Conservation (phyloP, 805 yeast genomes). For the Monosporozyma aerobia region DNA sequence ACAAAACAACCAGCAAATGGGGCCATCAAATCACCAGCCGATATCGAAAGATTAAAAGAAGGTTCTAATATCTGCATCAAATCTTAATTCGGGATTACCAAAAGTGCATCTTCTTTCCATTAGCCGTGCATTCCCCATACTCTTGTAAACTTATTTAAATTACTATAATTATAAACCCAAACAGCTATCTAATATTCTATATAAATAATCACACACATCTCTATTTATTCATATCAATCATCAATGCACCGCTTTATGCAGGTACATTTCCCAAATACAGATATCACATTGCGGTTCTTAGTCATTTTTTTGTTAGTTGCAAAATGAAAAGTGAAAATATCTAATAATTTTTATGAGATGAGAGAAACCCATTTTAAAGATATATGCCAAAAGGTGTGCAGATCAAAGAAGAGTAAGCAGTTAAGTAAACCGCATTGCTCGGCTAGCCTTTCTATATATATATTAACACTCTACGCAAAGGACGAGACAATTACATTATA, state of each 20-base stretch:
- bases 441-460: too few relatives aligned
- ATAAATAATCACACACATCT: neutral
- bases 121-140: neutral
- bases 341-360: neutral
- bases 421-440: too few relatives aligned
- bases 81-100: conserved; percentile 31
- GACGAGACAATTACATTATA: neutral
- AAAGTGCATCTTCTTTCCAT: neutral
- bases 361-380: neutral
- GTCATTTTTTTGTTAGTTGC: neutral
- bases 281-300: neutral
- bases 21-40: conserved; percentile 10
- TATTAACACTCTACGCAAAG: too few relatives aligned
- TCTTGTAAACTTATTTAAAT: neutral
- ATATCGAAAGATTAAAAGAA: conserved; percentile 46
- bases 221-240: neutral
- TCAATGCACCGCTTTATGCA: neutral
- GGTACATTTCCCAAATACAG: neutral
- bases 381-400: neutral
- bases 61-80: conserved; percentile 72
- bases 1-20: conserved; percentile 5
- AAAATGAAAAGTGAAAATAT: neutral
- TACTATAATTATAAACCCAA: neutral
- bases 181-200: neutral
- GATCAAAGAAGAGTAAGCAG: neutral